Evolutionary conservation across 129 eudicot species (phyloP).

Genomic region (Helianthus tuberosus): DNA sequence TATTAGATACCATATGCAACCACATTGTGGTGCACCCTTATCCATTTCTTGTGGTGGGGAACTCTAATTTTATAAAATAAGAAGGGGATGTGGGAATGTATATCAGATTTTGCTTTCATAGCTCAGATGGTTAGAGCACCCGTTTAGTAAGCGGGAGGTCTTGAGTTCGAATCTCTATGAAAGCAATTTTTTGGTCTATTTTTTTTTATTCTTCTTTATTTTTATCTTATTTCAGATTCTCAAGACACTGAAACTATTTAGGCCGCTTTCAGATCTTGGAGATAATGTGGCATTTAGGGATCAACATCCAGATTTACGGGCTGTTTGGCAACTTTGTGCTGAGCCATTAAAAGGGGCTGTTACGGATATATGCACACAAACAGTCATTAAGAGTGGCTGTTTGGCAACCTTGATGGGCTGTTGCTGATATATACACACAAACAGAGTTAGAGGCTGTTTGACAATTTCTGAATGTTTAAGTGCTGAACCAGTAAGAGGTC

Average conservation of each 20-base stretch:
- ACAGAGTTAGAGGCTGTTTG: no score
- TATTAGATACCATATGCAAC: slow-evolving; percentile 13
- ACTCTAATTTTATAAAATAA: not conserved
- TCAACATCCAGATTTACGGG: slow-evolving; percentile 31
- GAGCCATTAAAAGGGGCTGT: no score
- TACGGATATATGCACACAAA: no score
- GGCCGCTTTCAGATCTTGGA: not conserved
- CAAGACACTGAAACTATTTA: not conserved
- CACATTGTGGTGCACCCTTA: not conserved
- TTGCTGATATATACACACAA: no score
- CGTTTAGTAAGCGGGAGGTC: slow-evolving; percentile 99
- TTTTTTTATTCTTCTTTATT: not conserved
- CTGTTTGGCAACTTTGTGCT: no score
- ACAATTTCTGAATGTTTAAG: no score
- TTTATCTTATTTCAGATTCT: no score
- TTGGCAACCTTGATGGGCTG: slow-evolving; percentile 18
- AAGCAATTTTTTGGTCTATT: slow-evolving; percentile 27
- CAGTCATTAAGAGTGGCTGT: no score
- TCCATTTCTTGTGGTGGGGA: slow-evolving; percentile 4
- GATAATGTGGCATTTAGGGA: slow-evolving; percentile 1
- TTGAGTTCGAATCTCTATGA: slow-evolving; percentile 97
- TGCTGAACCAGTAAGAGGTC: no score
- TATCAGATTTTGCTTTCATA: slow-evolving; percentile 32
- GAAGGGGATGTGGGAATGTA: not conserved
- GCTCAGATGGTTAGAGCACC: slow-evolving; percentile 65